Conservation (phyloP, 73 alveolate species). For the Tetrahymena elliotti region DNA sequence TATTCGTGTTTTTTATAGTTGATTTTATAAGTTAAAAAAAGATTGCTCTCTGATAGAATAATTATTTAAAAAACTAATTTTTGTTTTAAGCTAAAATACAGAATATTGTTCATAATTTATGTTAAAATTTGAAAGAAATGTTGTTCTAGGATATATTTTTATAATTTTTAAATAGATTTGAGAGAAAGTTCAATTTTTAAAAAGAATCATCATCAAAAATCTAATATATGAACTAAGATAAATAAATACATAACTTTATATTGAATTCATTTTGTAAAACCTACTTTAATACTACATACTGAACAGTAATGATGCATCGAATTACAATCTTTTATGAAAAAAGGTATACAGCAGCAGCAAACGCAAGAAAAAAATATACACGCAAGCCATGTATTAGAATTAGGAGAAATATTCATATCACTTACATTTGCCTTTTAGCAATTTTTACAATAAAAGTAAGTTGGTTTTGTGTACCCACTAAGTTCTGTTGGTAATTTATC, state of each 20-base stretch:
- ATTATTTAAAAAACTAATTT: no score
- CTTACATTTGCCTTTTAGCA: background rate
- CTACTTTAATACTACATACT: background rate
- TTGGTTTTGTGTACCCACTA: background rate
- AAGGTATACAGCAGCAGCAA: background rate
- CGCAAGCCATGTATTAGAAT: background rate
- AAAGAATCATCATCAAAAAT: background rate
- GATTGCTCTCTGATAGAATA: no score
- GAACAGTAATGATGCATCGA: background rate
- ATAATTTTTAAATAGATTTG: no score
- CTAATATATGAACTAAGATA: background rate
- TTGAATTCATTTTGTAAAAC: background rate
- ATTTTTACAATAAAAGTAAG: background rate
- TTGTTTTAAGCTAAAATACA: no score
- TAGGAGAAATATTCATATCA: background rate
- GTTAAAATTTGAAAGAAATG: no score
- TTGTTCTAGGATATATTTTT: no score
- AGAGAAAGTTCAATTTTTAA: no score
- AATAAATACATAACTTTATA: background rate
- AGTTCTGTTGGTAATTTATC: background rate
- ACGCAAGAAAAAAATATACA: background rate
- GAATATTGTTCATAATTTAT: no score
- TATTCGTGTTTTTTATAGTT: no score
- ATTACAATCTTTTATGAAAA: background rate
- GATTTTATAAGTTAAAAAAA: no score